Evolutionary conservation across 306 rosid genomes (phyloP).

Genomic region (Cucumis cinereus): DNA sequence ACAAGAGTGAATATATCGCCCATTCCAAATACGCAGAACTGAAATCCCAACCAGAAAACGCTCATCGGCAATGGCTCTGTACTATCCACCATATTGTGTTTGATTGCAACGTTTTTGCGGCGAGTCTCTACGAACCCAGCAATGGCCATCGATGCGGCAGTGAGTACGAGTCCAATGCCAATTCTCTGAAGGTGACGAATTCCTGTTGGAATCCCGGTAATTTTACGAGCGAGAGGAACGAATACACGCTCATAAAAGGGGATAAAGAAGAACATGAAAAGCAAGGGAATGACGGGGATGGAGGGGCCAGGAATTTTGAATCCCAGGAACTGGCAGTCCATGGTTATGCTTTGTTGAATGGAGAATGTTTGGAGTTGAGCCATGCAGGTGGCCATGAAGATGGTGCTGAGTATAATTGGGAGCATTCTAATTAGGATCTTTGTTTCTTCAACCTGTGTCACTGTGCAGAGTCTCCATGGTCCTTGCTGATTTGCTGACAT

Average conservation of each 20-base stretch:
- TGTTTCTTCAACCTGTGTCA: constrained; percentile 80
- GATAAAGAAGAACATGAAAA: constrained; percentile 39
- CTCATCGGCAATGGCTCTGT: constrained; percentile 52
- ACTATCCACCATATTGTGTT: constrained; percentile 55
- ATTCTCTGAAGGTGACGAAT: constrained; percentile 72
- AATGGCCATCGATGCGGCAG: constrained; percentile 51
- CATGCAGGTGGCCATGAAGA: constrained; percentile 74
- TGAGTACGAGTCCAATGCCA: constrained; percentile 58
- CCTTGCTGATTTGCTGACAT: constrained; percentile 11
- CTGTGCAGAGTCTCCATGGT: constrained; percentile 59
- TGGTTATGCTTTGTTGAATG: constrained; percentile 57
- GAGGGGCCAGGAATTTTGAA: constrained; percentile 64
- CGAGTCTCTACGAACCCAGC: constrained; percentile 43
- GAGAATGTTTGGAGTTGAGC: constrained; percentile 85
- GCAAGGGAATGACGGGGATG: constrained; percentile 55
- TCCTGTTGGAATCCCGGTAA: constrained; percentile 71
- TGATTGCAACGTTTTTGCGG: constrained; percentile 33
- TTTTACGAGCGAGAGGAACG: constrained; percentile 57
- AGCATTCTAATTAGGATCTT: constrained; percentile 76
- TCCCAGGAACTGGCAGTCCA: constrained; percentile 34
- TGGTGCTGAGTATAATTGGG: constrained; percentile 66
- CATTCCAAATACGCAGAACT: constrained; percentile 54
- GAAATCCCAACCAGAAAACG: constrained; percentile 60
- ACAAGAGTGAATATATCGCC: constrained; percentile 55
- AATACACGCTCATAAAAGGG: constrained; percentile 54